Evolutionary conservation across 2,329 filamentous ascomycete species (phyloP).

Genomic region (Alternaria conjuncta): DNA sequence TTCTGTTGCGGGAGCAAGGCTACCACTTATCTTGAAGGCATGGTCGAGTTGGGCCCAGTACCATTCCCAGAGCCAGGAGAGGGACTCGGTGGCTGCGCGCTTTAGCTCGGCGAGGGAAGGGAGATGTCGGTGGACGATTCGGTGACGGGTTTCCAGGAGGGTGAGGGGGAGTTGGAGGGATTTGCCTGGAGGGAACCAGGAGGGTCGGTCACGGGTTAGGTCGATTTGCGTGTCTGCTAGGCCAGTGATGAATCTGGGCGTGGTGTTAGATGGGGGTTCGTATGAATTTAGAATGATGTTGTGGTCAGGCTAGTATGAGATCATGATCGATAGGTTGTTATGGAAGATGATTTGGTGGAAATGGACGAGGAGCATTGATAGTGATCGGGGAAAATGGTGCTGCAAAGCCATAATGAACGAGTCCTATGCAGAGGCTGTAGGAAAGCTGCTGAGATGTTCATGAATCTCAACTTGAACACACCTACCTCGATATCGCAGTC

Average conservation of each 20-base stretch:
- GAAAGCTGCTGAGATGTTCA: neutral
- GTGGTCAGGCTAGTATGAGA: neutral
- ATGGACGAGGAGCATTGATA: neutral
- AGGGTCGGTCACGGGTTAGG: slow-evolving; percentile 36
- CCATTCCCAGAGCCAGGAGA: slow-evolving; percentile 87
- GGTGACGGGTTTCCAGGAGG: slow-evolving; percentile 90
- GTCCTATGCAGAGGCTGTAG: neutral
- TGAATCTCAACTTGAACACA: neutral
- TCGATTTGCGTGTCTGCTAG: slow-evolving; percentile 69
- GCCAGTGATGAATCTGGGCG: slow-evolving; percentile 76
- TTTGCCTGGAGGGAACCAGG: slow-evolving; percentile 32
- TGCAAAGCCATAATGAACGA: neutral
- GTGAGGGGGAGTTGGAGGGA: slow-evolving; percentile 57
- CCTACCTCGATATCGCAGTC: slow-evolving; percentile 74
- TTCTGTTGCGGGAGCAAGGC: neutral
- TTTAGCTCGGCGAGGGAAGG: slow-evolving; percentile 77
- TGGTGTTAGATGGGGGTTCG: neutral
- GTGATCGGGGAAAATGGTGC: neutral
- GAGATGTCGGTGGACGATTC: slow-evolving; percentile 87
- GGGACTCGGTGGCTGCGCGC: slow-evolving; percentile 70
- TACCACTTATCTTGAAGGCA: slow-evolving; percentile 20
- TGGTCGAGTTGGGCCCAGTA: slow-evolving; percentile 72
- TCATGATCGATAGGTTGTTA: neutral
- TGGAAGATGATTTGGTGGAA: neutral
- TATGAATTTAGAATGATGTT: neutral